Percentiles rank a stretch among this genome's conserved stretches.
phyloP scores from a whole-genome alignment of 2,329 filamentous ascomycete genomes.

The Hypoxylon sp. region DNA sequence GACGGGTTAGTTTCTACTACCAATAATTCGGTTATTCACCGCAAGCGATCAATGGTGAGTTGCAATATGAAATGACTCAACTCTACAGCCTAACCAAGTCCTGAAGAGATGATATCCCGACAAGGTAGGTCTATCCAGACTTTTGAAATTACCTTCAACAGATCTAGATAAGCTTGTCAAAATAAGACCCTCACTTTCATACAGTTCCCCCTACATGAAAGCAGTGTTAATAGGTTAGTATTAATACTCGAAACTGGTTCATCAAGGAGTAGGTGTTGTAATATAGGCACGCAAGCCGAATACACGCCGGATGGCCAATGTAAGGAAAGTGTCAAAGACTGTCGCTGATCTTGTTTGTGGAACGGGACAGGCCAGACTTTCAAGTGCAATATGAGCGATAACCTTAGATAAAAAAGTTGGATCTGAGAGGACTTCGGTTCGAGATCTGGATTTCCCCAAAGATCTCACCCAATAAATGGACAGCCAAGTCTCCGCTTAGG shows the following conservation, averaged over 20 bases:
- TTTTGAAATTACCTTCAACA: neutral
- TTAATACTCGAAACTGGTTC: too few relatives aligned
- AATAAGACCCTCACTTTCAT: neutral
- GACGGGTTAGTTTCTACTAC: neutral
- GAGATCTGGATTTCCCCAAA: conserved; percentile 21
- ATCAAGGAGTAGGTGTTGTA: neutral
- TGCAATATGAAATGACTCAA: neutral
- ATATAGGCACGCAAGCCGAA: neutral
- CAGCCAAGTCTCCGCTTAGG: neutral
- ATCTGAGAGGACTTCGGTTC: conserved; percentile 7
- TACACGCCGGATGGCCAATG: neutral
- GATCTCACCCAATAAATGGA: conserved; percentile 3
- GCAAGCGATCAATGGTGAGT: conserved; percentile 4
- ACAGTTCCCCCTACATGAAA: conserved; percentile 2
- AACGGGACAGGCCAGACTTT: neutral
- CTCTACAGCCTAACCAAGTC: neutral
- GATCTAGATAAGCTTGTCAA: neutral
- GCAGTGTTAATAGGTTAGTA: neutral
- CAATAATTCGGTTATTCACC: neutral
- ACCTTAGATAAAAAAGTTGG: conserved; percentile 24
- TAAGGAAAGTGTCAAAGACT: conserved; percentile 6
- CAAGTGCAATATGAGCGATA: conserved; percentile 12
- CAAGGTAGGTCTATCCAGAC: conserved; percentile 14
- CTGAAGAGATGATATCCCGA: conserved; percentile 1
- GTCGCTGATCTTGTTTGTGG: neutral